phyloP scores from a whole-genome alignment of 179 eudicot species.

The Corrigiola litoralis region DNA sequence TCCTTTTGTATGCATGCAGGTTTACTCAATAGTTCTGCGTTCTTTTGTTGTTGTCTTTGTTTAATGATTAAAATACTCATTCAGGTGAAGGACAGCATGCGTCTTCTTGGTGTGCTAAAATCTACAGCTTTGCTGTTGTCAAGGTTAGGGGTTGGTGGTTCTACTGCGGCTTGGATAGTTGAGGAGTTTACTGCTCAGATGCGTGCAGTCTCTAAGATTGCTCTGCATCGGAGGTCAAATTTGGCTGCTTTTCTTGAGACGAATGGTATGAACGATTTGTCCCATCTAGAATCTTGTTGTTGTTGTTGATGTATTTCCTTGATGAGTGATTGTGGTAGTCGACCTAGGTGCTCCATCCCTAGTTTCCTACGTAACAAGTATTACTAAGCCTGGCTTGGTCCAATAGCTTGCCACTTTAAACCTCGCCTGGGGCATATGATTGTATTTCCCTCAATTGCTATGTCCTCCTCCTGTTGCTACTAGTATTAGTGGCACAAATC shows the following conservation, averaged over 20 bases:
- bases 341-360: no score
- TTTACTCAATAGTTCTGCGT: not conserved
- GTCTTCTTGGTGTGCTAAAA: slow-evolving; percentile 90
- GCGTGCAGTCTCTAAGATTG: slow-evolving; percentile 98
- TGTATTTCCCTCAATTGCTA: no score
- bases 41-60: not conserved
- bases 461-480: no score
- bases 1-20: slow-evolving; percentile 4
- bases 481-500: no score
- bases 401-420: no score
- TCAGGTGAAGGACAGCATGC: slow-evolving; percentile 93
- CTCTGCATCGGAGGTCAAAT: slow-evolving; percentile 84
- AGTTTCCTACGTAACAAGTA: no score
- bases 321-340: no score
- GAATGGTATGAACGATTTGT: slow-evolving; percentile 52
- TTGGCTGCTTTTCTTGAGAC: slow-evolving; percentile 80
- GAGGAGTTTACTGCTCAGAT: slow-evolving; percentile 95
- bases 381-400: no score
- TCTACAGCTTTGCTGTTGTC: slow-evolving; percentile 66
- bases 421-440: no score
- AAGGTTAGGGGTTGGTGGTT: slow-evolving; percentile 77
- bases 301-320: no score
- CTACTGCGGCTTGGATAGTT: slow-evolving; percentile 81
- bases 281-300: no score
- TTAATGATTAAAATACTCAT: slow-evolving; percentile 14